phyloP scores from a whole-genome alignment of 805 yeast species.

The Ascoidea rubescens region DNA sequence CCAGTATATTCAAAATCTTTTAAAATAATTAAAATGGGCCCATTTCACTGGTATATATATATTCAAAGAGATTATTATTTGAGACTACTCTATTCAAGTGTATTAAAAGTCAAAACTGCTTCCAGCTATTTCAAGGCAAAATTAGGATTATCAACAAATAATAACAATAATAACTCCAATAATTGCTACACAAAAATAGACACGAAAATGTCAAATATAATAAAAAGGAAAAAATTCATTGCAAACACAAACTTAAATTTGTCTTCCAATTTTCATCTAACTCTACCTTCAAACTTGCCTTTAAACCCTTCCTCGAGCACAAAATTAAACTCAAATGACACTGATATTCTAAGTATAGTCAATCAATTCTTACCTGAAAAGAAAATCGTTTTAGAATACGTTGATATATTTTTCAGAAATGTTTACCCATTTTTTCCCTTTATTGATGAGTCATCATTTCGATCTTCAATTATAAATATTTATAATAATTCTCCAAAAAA shows the following conservation, averaged over 20 bases:
- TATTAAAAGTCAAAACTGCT: background rate
- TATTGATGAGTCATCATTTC: conserved; percentile 23
- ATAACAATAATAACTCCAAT: background rate
- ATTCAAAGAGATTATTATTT: background rate
- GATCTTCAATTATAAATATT: conserved; percentile 19
- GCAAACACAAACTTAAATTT: background rate
- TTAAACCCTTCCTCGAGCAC: background rate
- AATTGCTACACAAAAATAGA: too few species aligned
- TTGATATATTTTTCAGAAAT: conserved; percentile 28
- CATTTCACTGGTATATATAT: background rate
- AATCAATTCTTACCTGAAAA: conserved; percentile 26
- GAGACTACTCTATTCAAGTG: background rate
- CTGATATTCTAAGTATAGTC: conserved; percentile 11
- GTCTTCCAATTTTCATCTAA: too few species aligned
- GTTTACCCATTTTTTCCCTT: conserved; percentile 34
- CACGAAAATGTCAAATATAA: background rate
- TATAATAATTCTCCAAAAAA: conserved; percentile 24
- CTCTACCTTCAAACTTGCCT: background rate
- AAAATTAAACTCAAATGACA: background rate
- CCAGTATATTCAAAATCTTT: background rate
- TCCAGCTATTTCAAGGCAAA: background rate
- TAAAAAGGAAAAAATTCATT: too few species aligned
- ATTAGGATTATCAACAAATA: too few species aligned
- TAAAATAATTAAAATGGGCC: background rate
- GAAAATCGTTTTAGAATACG: conserved; percentile 27